A percentile compares a stretch with the other conserved stretches of the same genome.
Evolutionary conservation across 768 basidiomycete genomes (phyloP).

Genomic region (Boletus edulis): DNA sequence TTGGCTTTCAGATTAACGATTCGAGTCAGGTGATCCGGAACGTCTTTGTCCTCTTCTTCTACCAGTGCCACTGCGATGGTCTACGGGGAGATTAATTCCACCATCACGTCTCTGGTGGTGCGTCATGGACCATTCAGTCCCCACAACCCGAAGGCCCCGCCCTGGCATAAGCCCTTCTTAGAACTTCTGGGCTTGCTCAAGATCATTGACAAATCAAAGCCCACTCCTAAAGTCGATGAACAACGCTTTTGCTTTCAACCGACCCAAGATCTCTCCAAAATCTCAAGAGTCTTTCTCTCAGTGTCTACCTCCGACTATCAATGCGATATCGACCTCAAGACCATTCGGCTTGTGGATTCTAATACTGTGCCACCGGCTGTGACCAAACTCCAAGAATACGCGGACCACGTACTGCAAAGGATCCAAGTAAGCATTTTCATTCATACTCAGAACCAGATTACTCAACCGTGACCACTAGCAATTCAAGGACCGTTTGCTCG

Average conservation of each 20-base stretch:
- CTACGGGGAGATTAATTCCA: background rate
- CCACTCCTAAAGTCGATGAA: background rate
- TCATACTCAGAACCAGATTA: background rate
- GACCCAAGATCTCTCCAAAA: constrained; percentile 6
- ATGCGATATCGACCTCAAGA: constrained; percentile 12
- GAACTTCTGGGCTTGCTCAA: constrained; percentile 8
- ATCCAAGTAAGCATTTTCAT: background rate
- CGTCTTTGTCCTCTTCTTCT: constrained; percentile 2
- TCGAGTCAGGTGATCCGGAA: constrained; percentile 4
- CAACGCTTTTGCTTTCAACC: constrained; percentile 16
- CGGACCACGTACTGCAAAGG: constrained; percentile 3
- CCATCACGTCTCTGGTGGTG: constrained; percentile 8
- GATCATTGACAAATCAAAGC: background rate
- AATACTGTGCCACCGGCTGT: background rate
- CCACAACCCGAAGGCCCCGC: background rate
- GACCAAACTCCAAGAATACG: constrained; percentile 11
- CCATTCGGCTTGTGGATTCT: background rate
- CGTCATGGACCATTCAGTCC: background rate
- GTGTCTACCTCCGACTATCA: background rate
- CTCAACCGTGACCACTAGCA: constrained; percentile 3
- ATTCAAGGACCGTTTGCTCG: constrained; percentile 8
- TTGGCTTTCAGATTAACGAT: background rate
- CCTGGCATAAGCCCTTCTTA: constrained; percentile 11
- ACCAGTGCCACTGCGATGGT: constrained; percentile 12
- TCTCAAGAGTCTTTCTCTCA: constrained; percentile 13